Base-by-base conservation (phyloP, 2,329 filamentous ascomycete genomes). In the Sarocladiaceae sp. region DNA sequence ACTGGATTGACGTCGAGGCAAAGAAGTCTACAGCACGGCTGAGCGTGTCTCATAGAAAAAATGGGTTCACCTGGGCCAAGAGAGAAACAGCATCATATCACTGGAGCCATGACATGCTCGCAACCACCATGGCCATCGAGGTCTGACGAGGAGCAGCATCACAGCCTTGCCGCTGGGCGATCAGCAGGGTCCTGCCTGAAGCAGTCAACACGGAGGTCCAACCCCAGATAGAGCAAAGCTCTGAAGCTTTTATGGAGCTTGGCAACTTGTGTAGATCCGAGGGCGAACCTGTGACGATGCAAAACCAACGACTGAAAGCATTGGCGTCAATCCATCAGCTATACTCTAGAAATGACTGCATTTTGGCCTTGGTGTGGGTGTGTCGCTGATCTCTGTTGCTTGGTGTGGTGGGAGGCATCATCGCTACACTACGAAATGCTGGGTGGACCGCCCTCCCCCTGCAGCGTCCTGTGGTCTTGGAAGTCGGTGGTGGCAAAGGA, bases 181-280 rank as follows among this genome's bases (percentile, higher is more conserved):
- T 43, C 40, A 32, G 40, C 40, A 43, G 40, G 40, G 40, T 43
- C 40, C 27, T 43, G 15, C 40, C 40, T 21, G 27, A 43, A 41
- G 15, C 37, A 41, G 26, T 9, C 13, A 29, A 29, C 9, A 29
- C 26, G 26, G 13, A 29, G 13, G 26, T 19, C 11, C 16, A 20
- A 15, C 33, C 16, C 13, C 16, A 24, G 20, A n/a, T 5, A 6
- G 23, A 12, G 12, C 18, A 12, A n/a, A 18, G 20, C 6, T 11
- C 3, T 27, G 15, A 10, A 41, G 37, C 37, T 41, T 13, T 3
- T 4, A 24, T 41, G 37, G 37, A 41, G 37, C 21, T 10, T n/a
- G 15, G n/a, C 4, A 35, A 20, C 33, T 41, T 23, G 20, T n/a
- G n/a, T n/a, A n/a, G n/a, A n/a, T n/a, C n/a, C n/a, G n/a, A 26